Conservation (phyloP, 768 basidiomycete species). For the Lentinula detonsa region DNA sequence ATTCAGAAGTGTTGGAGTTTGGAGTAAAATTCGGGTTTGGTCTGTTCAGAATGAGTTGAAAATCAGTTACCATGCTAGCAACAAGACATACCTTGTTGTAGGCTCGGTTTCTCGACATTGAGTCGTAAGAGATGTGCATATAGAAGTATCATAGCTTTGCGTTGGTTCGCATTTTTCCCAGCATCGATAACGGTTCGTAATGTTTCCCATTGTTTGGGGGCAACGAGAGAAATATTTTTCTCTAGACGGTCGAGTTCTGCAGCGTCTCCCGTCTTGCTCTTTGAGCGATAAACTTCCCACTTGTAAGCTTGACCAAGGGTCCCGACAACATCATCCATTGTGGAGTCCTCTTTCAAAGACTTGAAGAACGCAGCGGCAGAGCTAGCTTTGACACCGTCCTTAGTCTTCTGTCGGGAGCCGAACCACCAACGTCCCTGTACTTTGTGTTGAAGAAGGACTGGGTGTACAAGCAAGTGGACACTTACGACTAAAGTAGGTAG, state of each 20-base stretch:
- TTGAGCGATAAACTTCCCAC: conserved; percentile 42
- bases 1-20: conserved; percentile 65
- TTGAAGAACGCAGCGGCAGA: conserved; percentile 91
- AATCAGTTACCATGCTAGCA: not conserved
- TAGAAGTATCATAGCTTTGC: conserved; percentile 63
- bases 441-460: not conserved
- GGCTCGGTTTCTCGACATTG: conserved; percentile 39
- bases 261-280: conserved; percentile 18
- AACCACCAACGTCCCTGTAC: conserved; percentile 93
- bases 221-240: conserved; percentile 37
- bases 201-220: conserved; percentile 44
- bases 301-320: conserved; percentile 62
- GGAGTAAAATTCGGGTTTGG: conserved; percentile 64
- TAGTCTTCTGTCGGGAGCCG: conserved; percentile 80
- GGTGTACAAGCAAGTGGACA: conserved; percentile 7
- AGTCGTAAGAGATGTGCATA: conserved; percentile 83
- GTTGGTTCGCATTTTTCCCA: conserved; percentile 29
- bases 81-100: conserved; percentile 57
- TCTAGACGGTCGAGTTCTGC: conserved; percentile 46
- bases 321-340: conserved; percentile 64
- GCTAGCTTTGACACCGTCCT: conserved; percentile 79
- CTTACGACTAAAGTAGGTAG: conserved; percentile 80
- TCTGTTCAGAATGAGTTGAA: conserved; percentile 33
- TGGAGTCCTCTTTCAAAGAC: conserved; percentile 71
- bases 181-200: conserved; percentile 36